A percentile compares a stretch with the other conserved stretches of the same genome.
Conservation (phyloP, 805 yeast genomes). For the Metschnikowia peoriensis region DNA sequence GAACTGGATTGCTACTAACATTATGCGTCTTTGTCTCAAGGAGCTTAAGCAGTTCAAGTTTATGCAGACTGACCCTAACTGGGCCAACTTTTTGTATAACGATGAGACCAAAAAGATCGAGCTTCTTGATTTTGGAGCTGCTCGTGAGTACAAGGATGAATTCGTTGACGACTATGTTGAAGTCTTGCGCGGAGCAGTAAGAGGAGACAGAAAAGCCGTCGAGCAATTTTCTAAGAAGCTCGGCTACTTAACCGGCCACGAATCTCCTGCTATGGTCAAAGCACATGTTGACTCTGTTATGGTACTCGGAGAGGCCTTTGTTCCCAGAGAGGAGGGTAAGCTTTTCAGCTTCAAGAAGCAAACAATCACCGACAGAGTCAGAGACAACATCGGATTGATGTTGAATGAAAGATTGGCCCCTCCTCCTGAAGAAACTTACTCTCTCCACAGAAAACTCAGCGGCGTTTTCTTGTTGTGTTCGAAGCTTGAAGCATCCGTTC, state of each 20-base stretch:
- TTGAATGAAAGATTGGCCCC: slow-evolving; percentile 88
- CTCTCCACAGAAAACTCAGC: slow-evolving; percentile 91
- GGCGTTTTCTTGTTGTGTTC: slow-evolving; percentile 93
- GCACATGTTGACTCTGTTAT: slow-evolving; percentile 92
- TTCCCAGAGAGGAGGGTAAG: slow-evolving; percentile 48
- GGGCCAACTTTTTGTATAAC: slow-evolving; percentile 96
- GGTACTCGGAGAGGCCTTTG: slow-evolving; percentile 91
- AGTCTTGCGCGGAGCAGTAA: slow-evolving; percentile 72
- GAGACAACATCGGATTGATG: slow-evolving; percentile 86
- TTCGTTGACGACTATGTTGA: slow-evolving; percentile 70
- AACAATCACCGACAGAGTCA: slow-evolving; percentile 90
- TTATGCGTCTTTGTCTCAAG: slow-evolving; percentile 80
- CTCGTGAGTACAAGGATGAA: slow-evolving; percentile 68
- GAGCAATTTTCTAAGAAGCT: slow-evolving; percentile 64
- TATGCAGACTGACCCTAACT: slow-evolving; percentile 99
- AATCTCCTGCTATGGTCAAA: slow-evolving; percentile 78
- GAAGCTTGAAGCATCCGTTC: slow-evolving; percentile 76
- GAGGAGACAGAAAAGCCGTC: slow-evolving; percentile 61
- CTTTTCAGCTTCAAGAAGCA: slow-evolving; percentile 75
- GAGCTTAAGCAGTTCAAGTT: slow-evolving; percentile 83
- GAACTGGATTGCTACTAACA: slow-evolving; percentile 78
- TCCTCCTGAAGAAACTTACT: slow-evolving; percentile 97
- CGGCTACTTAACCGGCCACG: slow-evolving; percentile 91
- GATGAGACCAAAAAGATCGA: slow-evolving; percentile 69
- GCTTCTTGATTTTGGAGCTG: slow-evolving; percentile 92